A percentile compares a stretch with the other conserved stretches of the same genome.
phyloP scores from a whole-genome alignment of 1,284 basidiomycete genomes.

The Puccinia hordei region DNA sequence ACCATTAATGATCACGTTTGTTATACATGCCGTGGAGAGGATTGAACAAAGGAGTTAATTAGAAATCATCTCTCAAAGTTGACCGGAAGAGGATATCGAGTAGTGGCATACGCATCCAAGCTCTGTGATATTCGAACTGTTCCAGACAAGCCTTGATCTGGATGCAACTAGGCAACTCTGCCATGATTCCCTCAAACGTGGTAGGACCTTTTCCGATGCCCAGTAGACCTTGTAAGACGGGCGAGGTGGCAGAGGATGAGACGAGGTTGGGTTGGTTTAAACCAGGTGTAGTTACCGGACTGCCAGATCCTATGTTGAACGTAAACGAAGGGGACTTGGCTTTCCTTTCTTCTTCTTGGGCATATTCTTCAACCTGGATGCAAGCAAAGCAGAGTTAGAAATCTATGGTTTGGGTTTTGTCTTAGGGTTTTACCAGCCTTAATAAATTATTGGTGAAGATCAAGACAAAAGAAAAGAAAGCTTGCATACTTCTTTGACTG shows the following conservation, averaged over 20 bases:
- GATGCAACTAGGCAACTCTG: conserved; percentile 1
- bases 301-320: conserved; percentile 35
- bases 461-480: neutral
- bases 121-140: conserved; percentile 32
- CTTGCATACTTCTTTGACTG: conserved; percentile 22
- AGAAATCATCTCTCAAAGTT: neutral
- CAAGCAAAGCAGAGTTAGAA: neutral
- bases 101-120: conserved; percentile 30
- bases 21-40: neutral
- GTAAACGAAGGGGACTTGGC: neutral
- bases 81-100: neutral
- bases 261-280: neutral
- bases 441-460: neutral
- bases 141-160: conserved; percentile 36
- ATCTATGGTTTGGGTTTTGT: neutral
- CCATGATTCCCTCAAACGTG: conserved; percentile 28
- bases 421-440: neutral
- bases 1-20: neutral
- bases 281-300: neutral
- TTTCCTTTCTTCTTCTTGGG: conserved; percentile 18
- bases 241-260: conserved; percentile 12
- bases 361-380: conserved; percentile 30
- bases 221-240: conserved; percentile 22
- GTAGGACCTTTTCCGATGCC: conserved; percentile 27
- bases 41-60: neutral